Evolutionary conservation across 106 monocot genomes (phyloP), one percentile per base, ranked within the genome.

Genomic region (Hemerocallis citrina): DNA sequence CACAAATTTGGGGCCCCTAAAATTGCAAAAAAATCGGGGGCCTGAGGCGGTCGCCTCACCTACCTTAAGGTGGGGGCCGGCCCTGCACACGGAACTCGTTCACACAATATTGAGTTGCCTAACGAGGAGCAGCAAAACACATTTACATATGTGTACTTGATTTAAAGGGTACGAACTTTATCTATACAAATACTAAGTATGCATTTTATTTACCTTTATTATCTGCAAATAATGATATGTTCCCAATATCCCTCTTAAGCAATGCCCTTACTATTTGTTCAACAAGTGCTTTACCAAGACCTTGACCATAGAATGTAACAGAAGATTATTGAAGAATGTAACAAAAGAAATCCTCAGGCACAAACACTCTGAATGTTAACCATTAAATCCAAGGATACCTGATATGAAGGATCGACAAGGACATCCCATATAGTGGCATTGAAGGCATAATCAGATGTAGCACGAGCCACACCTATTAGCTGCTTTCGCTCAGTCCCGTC

Each of bases 391-490:
- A 50, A 57, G 30, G 4, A n/a, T 62, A 98, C 96, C 81, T 98
- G 91, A 75, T 91, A 91, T 5, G 96, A 86, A 81, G 96, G 96
- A 80, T 98, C 96, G 63, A 98, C 91, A 43, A 91, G 79, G 33
- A 98, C 96, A 78, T 98, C 96, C 96, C 96, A 98, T 36, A 98
- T 98, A 9, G 96, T 98, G 23, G 96, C 96, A 80, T 98, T 98
- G 66, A 98, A 98, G 34, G 88, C 91, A 73, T 98, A 91, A 75
- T 98, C 91, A 49, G 96, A 98, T 50, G 96, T 98, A 30, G 96
- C 96, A 45, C 96, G 96, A 64, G 88, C 91, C 96, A 98, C 88
- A 39, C 96, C 96, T 46, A 98, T 82, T 45, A 98, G 96, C 68
- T 87, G 66, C 62, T 82, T 91, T 62, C 25, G 52, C 29, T 88